Base-by-base conservation (phyloP, 2,329 filamentous ascomycete genomes). In the Fusarium sp. region DNA sequence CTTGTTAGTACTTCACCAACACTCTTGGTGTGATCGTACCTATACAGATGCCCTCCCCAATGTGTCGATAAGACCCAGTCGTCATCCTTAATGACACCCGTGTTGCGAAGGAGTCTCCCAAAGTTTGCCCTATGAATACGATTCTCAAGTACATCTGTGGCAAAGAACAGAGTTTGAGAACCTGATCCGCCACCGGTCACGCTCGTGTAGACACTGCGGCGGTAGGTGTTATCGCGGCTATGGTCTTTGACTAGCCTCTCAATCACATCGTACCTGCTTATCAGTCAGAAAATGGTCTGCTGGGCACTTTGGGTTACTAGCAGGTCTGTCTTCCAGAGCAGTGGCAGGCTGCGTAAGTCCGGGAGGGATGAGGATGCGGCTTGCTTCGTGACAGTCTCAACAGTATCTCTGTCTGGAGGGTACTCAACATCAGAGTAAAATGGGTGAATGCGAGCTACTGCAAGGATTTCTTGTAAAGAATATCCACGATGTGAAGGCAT, bases 41-140 rank as follows among this genome's bases (percentile, higher is more conserved):
- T 75, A 52, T 83, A 83, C 0, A 83, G 71, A 15, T 70, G 49
- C 0, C 80, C 79, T 1, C 68, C 68, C 3, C 58, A 68, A 56
- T 83, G 81, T 2, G 75, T 74, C 1, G 81, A 77, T 25, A 83
- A 19, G 6, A 80, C 74, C 75, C 80, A 81, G 59, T 83, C 82
- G 0, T 73, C 74, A 1, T 70, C 67, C 7, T 74, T 65, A 2
- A 82, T 64, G 0, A 82, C 19, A 1, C 77, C 74, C 6, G 71
- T 71, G 0, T 48, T 65, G 3, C 51, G 67, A 4, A 82, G 59
- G 10, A 82, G 73, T 0, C 68, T 52, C 0, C 80, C 81, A 14
- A 78, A 76, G 0, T 64, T 58, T 6, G 74, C 74, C 44, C 82
- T 72, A 1, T 83, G 82, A 2, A 62, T 63, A 2, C 82, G 79